Evolutionary conservation across 2,329 filamentous ascomycete genomes (phyloP).

Genomic region (Fusarium transvaalense): DNA sequence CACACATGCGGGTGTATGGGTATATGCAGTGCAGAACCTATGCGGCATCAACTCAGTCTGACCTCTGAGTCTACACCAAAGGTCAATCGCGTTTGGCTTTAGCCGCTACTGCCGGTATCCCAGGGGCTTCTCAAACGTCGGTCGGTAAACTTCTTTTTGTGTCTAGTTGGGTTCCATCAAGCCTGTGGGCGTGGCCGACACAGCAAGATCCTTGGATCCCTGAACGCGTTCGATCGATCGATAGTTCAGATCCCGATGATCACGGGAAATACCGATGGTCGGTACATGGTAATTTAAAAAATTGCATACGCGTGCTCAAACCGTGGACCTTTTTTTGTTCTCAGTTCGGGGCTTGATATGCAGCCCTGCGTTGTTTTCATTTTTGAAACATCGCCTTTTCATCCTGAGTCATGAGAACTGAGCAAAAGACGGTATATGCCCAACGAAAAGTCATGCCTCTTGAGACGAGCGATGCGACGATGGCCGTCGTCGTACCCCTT

Average conservation of each 20-base stretch:
- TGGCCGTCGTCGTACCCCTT: neutral
- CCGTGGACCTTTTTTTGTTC: slow-evolving; percentile 2
- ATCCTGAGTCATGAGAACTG: neutral
- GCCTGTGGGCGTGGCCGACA: neutral
- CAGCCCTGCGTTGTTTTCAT: slow-evolving; percentile 6
- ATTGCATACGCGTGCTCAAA: slow-evolving; percentile 2
- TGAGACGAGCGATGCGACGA: neutral
- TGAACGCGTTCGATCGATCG: slow-evolving; percentile 29
- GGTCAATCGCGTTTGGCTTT: slow-evolving; percentile 1
- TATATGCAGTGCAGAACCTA: neutral
- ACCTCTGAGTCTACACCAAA: slow-evolving; percentile 2
- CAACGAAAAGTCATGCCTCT: neutral
- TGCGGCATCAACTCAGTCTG: neutral
- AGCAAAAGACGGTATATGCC: slow-evolving; percentile 21
- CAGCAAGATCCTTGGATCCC: slow-evolving; percentile 12
- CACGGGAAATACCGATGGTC: slow-evolving; percentile 11
- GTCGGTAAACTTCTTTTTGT: slow-evolving; percentile 13
- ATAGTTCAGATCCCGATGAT: slow-evolving; percentile 25
- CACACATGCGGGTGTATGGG: neutral
- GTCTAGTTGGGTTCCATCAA: slow-evolving; percentile 15
- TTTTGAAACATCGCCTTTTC: slow-evolving; percentile 6
- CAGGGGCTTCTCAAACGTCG: slow-evolving; percentile 10
- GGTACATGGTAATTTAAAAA: slow-evolving; percentile 21
- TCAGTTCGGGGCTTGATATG: slow-evolving; percentile 2
- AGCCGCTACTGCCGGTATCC: slow-evolving; percentile 3